These are phyloP conservation scores for Cichorium intybus DNA, from an alignment of 140 eudicot genomes.

Conservation along the genomic window DNA sequence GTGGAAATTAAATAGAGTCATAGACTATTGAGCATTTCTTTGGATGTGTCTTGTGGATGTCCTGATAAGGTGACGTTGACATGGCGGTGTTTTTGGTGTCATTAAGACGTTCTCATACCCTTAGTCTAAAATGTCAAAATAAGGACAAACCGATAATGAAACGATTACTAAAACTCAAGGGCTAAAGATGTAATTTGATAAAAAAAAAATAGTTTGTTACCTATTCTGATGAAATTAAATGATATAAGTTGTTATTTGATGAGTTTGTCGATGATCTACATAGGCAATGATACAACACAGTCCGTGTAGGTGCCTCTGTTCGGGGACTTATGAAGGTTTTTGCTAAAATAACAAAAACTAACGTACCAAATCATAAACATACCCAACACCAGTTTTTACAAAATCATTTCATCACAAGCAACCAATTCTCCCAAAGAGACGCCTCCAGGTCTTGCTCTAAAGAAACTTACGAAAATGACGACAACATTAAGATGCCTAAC, in stretches of 20 bases:
- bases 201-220: no score
- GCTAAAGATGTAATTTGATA: no score
- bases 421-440: neutral
- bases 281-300: neutral
- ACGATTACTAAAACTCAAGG: no score
- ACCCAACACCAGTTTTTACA: slow-evolving; percentile 4
- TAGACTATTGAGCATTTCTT: no score
- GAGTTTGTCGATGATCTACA: neutral
- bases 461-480: neutral
- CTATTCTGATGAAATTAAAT: neutral
- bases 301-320: neutral
- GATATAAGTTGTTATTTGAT: neutral
- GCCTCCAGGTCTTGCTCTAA: slow-evolving; percentile 10
- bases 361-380: slow-evolving; percentile 5
- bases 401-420: slow-evolving; percentile 9
- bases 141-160: no score
- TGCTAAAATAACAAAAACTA: slow-evolving; percentile 19
- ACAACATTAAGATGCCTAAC: slow-evolving; percentile 6
- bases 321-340: slow-evolving; percentile 20
- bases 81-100: no score
- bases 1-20: no score
- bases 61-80: no score
- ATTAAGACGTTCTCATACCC: no score
- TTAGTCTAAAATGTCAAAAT: no score
- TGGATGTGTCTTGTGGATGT: no score